phyloP scores from a whole-genome alignment of 2,329 filamentous ascomycete species.

The Dissoconium aciculare region DNA sequence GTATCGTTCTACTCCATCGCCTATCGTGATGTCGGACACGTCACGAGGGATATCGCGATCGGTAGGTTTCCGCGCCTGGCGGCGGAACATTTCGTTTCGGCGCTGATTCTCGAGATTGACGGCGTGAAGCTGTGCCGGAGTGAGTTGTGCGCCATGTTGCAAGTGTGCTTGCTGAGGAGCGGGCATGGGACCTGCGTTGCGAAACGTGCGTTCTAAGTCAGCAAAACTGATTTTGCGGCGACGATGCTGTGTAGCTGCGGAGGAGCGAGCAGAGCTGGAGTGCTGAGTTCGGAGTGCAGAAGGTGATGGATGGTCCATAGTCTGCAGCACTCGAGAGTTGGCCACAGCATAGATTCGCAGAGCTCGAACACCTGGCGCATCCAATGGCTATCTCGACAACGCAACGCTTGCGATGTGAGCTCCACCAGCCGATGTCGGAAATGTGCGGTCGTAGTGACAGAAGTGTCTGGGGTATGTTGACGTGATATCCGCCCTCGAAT shows the following conservation, averaged over 20 bases:
- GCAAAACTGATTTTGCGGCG: constrained; percentile 32
- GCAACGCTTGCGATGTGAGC: too few relatives aligned
- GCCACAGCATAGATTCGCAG: neutral
- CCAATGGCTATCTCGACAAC: too few relatives aligned
- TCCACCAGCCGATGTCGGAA: too few relatives aligned
- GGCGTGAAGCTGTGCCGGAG: constrained; percentile 32
- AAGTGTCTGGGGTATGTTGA: too few relatives aligned
- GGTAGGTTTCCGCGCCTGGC: constrained; percentile 75
- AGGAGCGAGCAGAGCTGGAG: neutral
- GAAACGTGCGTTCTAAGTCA: constrained; percentile 34
- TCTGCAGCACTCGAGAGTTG: neutral
- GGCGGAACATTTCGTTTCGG: constrained; percentile 46
- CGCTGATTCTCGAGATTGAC: constrained; percentile 26
- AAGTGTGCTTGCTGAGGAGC: constrained; percentile 17
- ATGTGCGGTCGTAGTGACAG: neutral
- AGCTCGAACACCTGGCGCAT: too few relatives aligned
- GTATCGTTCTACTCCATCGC: constrained; percentile 70
- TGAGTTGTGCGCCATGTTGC: constrained; percentile 26
- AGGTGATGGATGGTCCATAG: neutral
- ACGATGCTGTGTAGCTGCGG: constrained; percentile 7
- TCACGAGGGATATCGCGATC: constrained; percentile 91
- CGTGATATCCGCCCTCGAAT: too few relatives aligned
- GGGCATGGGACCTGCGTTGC: constrained; percentile 31
- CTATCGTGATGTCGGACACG: constrained; percentile 60
- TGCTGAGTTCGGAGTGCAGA: neutral